Percentiles rank a stretch among this genome's conserved stretches.
Conservation (phyloP, 768 basidiomycete species). For the Mycena belliarum region DNA sequence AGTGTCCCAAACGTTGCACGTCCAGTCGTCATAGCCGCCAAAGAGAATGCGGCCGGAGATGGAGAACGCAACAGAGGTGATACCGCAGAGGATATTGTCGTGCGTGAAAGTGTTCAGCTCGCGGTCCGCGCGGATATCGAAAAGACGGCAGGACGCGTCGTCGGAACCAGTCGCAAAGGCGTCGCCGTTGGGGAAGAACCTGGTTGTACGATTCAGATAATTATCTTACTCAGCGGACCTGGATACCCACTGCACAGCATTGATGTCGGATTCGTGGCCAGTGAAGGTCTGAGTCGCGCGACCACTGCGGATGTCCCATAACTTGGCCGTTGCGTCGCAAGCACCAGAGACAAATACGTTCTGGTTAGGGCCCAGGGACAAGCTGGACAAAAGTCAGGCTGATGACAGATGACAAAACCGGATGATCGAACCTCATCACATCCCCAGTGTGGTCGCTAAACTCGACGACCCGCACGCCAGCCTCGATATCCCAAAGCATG, state of each 20-base stretch:
- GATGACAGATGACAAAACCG: slow-evolving; percentile 12
- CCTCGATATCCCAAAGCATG: slow-evolving; percentile 99
- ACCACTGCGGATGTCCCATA: slow-evolving; percentile 98
- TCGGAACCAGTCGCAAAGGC: slow-evolving; percentile 99
- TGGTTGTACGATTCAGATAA: slow-evolving; percentile 32
- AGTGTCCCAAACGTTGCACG: slow-evolving; percentile 99
- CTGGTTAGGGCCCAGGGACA: slow-evolving; percentile 92
- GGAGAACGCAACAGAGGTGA: slow-evolving; percentile 98
- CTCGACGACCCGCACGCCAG: slow-evolving; percentile 95
- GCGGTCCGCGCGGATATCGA: slow-evolving; percentile 96
- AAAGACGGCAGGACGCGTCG: slow-evolving; percentile 96
- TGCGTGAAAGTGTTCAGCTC: slow-evolving; percentile 97
- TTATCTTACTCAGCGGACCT: neutral
- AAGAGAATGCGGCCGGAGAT: slow-evolving; percentile 97
- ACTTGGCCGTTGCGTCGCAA: slow-evolving; percentile 96
- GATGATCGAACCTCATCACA: slow-evolving; percentile 87
- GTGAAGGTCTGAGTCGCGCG: slow-evolving; percentile 98
- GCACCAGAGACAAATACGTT: slow-evolving; percentile 98
- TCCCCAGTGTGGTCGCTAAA: slow-evolving; percentile 99
- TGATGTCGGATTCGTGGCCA: slow-evolving; percentile 98
- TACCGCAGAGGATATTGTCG: slow-evolving; percentile 98
- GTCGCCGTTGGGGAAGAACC: slow-evolving; percentile 99
- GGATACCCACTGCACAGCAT: slow-evolving; percentile 88
- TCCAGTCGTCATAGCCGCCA: slow-evolving; percentile 99
- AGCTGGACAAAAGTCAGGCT: slow-evolving; percentile 35